These are phyloP conservation scores for Coniophora puteana DNA, from an alignment of 1,284 basidiomycete species.

Conservation along the genomic window DNA sequence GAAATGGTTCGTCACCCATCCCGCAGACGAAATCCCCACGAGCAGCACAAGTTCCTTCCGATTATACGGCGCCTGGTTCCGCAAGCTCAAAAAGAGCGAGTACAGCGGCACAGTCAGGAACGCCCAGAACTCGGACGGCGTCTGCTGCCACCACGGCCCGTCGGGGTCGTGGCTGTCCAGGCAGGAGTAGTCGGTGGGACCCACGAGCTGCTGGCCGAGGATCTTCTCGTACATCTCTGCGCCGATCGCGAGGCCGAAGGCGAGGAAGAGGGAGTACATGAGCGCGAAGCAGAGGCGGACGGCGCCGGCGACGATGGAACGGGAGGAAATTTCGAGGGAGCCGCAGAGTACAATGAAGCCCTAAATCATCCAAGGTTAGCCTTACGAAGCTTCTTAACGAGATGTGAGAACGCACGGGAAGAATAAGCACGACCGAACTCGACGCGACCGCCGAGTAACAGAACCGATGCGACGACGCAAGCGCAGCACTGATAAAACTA, in stretches of 20 bases:
- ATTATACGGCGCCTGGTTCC: constrained; percentile 73
- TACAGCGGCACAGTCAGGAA: constrained; percentile 83
- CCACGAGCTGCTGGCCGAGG: constrained; percentile 40
- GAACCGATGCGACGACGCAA: constrained; percentile 68
- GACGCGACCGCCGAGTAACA: constrained; percentile 89
- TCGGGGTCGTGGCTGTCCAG: constrained; percentile 45
- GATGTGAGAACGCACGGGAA: constrained; percentile 51
- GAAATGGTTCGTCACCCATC: constrained; percentile 81
- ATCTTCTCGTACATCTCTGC: constrained; percentile 64
- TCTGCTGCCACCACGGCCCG: constrained; percentile 59
- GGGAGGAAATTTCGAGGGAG: constrained; percentile 76
- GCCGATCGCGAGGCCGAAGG: constrained; percentile 82
- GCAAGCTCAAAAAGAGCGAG: constrained; percentile 69
- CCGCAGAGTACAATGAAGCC: constrained; percentile 82
- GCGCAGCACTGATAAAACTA: constrained; percentile 78
- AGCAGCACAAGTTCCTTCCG: constrained; percentile 68
- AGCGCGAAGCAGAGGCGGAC: constrained; percentile 84
- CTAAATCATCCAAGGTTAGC: constrained; percentile 24
- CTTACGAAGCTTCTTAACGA: background rate
- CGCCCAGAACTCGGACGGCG: constrained; percentile 56
- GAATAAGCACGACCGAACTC: constrained; percentile 81
- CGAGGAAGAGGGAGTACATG: constrained; percentile 77
- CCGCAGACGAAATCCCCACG: constrained; percentile 69
- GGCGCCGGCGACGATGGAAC: constrained; percentile 81
- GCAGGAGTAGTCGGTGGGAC: constrained; percentile 61